Conservation (phyloP, 176 grass and related monocot genomes). For the Canna indica region DNA sequence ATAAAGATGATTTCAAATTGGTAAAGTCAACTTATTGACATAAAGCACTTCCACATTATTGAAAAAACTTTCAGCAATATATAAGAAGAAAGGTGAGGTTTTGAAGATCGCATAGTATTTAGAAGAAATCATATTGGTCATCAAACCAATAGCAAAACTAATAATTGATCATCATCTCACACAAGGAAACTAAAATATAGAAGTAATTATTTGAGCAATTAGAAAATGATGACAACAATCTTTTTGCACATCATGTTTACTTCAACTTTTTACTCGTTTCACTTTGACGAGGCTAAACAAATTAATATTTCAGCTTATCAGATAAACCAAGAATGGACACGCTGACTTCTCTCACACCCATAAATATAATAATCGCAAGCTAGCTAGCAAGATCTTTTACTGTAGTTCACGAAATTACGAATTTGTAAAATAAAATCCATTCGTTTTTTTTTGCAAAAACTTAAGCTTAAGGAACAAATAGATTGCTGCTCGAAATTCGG, state of each 20-base stretch:
- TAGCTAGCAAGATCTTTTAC: too few relatives aligned
- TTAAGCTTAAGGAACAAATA: too few relatives aligned
- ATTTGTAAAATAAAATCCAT: background rate
- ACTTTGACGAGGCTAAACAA: background rate
- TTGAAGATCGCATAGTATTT: background rate
- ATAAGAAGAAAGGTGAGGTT: background rate
- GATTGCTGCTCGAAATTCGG: background rate
- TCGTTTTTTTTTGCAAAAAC: background rate
- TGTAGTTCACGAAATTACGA: too few relatives aligned
- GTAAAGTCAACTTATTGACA: background rate
- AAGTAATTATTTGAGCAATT: background rate
- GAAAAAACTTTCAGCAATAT: background rate
- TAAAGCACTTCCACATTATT: background rate
- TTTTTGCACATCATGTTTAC: background rate
- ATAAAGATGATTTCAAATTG: conserved; percentile 5
- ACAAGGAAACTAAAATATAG: too few relatives aligned
- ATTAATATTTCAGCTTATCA: too few relatives aligned
- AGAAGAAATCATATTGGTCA: background rate
- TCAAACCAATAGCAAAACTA: too few relatives aligned
- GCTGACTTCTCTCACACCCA: background rate
- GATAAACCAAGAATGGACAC: background rate
- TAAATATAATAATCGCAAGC: too few relatives aligned
- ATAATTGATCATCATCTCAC: too few relatives aligned
- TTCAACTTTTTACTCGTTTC: background rate
- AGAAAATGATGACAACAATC: background rate